phyloP scores from a whole-genome alignment of 2,329 filamentous ascomycete genomes.

The Drechslerella dactyloides region DNA sequence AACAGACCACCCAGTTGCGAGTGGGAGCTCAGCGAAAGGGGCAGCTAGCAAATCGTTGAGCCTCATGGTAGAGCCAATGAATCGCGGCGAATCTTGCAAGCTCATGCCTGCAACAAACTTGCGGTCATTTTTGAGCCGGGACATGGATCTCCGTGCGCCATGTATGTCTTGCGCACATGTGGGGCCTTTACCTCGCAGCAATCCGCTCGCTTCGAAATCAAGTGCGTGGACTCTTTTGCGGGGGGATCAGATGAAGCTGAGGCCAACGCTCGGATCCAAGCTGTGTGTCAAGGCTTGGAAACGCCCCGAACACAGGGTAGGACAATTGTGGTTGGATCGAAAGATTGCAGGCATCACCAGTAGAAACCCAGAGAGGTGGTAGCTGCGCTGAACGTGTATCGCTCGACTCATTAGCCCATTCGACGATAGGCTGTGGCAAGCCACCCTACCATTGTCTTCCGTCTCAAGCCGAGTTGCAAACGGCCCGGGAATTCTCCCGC shows the following conservation, averaged over 20 bases:
- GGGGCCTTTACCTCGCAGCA: not conserved
- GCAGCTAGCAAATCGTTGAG: not conserved
- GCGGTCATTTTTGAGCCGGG: not conserved
- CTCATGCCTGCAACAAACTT: not conserved
- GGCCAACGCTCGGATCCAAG: too few species aligned
- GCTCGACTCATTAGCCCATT: too few species aligned
- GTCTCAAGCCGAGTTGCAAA: slow-evolving; percentile 4
- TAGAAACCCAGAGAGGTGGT: too few species aligned
- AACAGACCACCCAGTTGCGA: not conserved
- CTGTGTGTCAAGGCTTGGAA: too few species aligned
- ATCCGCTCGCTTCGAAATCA: too few species aligned
- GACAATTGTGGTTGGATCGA: too few species aligned
- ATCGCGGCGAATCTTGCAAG: not conserved
- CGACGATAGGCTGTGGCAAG: not conserved
- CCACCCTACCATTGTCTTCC: not conserved
- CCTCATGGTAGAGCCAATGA: not conserved
- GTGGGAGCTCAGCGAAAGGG: not conserved
- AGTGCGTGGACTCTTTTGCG: too few species aligned
- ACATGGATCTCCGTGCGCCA: not conserved
- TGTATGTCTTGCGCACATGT: not conserved
- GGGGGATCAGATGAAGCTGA: too few species aligned
- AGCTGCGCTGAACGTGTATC: too few species aligned
- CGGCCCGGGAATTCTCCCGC: slow-evolving; percentile 2
- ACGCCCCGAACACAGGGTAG: too few species aligned
- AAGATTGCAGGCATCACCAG: too few species aligned